Evolutionary conservation across 176 grass and related monocot genomes (phyloP), one percentile per base, ranked within the genome.

Genomic region (Elaeis guineensis): DNA sequence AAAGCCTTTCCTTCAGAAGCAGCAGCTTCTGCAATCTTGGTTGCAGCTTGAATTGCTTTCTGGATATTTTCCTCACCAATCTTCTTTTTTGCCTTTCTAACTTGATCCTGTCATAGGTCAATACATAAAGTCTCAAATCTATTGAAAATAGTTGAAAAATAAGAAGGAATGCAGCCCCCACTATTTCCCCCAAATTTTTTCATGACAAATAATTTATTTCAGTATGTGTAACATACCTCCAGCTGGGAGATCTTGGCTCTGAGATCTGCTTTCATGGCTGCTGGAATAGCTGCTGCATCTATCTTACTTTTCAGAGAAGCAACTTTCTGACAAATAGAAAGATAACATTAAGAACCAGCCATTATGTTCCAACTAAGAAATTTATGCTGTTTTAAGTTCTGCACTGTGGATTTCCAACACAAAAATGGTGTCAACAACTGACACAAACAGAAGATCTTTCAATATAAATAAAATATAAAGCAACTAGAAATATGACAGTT

Each of bases 61-160:
- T 83, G 72, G 44, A 83, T 81, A 74, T 98, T 98, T 71, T 89
- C 84, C 62, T 98, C 87, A 14, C 80, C 87, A 57, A 78, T 77
- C 72, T 89, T 83, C 76, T 92, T 92, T 70, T 97, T 98, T 21
- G 78, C 87, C 69, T 91, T 88, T 82, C 80, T 88, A 30, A 91
- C 69, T 83, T 87, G 26, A 61, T 97, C 87, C 92, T 98, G 71
- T 3, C 35, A 44, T 12, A 14, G 35, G 35, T 11, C 35, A 44
- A 21, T 16, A 19, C 1, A 26, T 59, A 3, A 26, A 44, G 9
- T 44, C 35, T 44, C 35, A 44, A 44, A 44, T 44, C 9, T 24
- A 26, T 52, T 68, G 16, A 59, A 3, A 56, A 52, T n/a, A 44
- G 11, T 12, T 12, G 9, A 69, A 69, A 12, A 54, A 59, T 5